These are phyloP conservation scores for Rhodotorula diobovata DNA, from an alignment of 768 basidiomycete species.

Conservation along the genomic window DNA sequence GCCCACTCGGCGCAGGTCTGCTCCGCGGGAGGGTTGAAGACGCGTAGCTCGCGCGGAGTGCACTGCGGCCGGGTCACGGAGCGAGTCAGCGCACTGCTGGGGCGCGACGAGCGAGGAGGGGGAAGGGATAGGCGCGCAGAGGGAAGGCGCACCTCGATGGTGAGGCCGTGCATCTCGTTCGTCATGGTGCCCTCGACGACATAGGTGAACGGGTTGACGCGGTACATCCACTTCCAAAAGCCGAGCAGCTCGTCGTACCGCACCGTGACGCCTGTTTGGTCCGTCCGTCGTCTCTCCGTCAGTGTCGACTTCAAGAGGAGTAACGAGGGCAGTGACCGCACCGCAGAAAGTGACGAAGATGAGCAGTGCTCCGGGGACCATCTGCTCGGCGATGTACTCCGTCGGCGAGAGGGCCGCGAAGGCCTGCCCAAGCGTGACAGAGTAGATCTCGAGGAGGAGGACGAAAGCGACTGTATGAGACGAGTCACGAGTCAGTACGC, in stretches of 20 bases:
- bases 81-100: too few relatives aligned
- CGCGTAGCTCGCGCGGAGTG: conserved; percentile 64
- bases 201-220: conserved; percentile 61
- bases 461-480: conserved; percentile 51
- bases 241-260: conserved; percentile 64
- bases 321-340: neutral
- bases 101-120: too few relatives aligned
- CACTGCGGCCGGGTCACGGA: conserved; percentile 45
- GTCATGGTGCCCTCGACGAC: conserved; percentile 66
- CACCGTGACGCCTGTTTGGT: conserved; percentile 60
- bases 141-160: conserved; percentile 48
- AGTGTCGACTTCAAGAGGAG: neutral
- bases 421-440: conserved; percentile 62
- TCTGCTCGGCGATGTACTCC: conserved; percentile 51
- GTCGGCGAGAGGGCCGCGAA: conserved; percentile 72
- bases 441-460: conserved; percentile 50
- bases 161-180: conserved; percentile 70
- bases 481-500: neutral
- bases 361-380: conserved; percentile 57
- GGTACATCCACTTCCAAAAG: conserved; percentile 65
- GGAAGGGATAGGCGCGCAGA: neutral
- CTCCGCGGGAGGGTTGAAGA: conserved; percentile 67
- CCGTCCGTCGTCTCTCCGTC: neutral
- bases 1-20: conserved; percentile 72
- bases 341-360: conserved; percentile 62